Evolutionary conservation across 2,329 filamentous ascomycete species (phyloP), one percentile per base, ranked within the genome.

Genomic region (Venturia asperata): DNA sequence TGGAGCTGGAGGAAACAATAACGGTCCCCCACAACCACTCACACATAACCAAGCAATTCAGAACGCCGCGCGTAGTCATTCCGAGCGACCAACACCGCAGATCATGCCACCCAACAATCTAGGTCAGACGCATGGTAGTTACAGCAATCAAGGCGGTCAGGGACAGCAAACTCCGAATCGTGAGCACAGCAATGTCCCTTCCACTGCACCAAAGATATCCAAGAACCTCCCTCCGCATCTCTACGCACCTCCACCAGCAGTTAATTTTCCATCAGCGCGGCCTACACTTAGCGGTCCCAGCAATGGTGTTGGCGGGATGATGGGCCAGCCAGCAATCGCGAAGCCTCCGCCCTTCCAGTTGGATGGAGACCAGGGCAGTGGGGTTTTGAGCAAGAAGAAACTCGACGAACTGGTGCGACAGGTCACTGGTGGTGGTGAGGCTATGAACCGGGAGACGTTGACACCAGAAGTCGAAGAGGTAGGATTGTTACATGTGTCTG

Each of bases 401-500:
- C 83, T 99, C 49, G 92, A 99, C 72, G 93, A 97, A 74, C 83
- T 99, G 45, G 92, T 97, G 10, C 86, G 92, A 62, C 93, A 97
- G 77, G 92, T 97, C 66, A 96, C 91, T 43, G 92, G 92, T 64
- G 89, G 88, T 11, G 87, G 86, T 34, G 88, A 90, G 67, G 81
- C 84, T n/a, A 83, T 85, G 61, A 88, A 90, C 68, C 87, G 86
- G 67, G 91, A 93, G 73, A 84, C 87, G 45, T 79, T 97, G 69
- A 91, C 91, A 37, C 91, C 94, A 0, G 94, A 97, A 70, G 93
- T 96, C 62, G 94, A 99, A 84, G 93, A 97, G 83, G 92, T 95
- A 82, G 75, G 82, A 71, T 49, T 64, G 60, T 64, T 66, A 24
- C 43, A 65, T 27, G 19, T 19, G n/a, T 27, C 41, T 21, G 41